Percentiles rank a stretch among this genome's conserved stretches.
Conservation (phyloP, 768 basidiomycete species). For the Leccinum imitatum region DNA sequence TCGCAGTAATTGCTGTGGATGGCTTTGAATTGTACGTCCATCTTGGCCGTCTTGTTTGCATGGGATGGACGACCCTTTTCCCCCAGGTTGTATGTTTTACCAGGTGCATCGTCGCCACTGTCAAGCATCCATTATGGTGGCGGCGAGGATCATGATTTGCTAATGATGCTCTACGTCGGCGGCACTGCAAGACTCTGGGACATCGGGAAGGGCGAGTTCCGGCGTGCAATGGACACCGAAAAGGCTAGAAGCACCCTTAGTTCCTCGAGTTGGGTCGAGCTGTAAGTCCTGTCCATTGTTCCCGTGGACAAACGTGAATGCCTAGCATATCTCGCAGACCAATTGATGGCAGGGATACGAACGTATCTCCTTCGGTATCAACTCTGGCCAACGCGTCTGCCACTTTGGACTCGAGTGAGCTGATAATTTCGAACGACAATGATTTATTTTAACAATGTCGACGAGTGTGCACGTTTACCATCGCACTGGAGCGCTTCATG, state of each 20-base stretch:
- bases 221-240: conserved; percentile 74
- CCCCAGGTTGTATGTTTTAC: conserved; percentile 73
- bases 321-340: conserved; percentile 13
- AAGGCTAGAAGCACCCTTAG: conserved; percentile 74
- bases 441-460: conserved; percentile 16
- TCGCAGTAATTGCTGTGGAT: conserved; percentile 74
- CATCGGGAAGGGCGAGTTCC: conserved; percentile 74
- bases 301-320: neutral
- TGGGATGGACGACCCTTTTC: conserved; percentile 4
- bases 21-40: conserved; percentile 73
- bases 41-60: neutral
- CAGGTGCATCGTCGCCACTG: conserved; percentile 74
- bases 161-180: conserved; percentile 75
- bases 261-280: conserved; percentile 70
- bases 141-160: conserved; percentile 47
- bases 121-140: conserved; percentile 60
- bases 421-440: conserved; percentile 1
- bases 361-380: conserved; percentile 25
- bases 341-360: conserved; percentile 29
- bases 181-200: conserved; percentile 88
- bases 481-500: conserved; percentile 54
- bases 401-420: conserved; percentile 28
- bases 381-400: conserved; percentile 20
- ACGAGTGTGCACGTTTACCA: conserved; percentile 47
- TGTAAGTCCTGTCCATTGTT: conserved; percentile 44